Evolutionary conservation across 2,329 filamentous ascomycete species (phyloP).

Genomic region (Aureobasidium sp.): DNA sequence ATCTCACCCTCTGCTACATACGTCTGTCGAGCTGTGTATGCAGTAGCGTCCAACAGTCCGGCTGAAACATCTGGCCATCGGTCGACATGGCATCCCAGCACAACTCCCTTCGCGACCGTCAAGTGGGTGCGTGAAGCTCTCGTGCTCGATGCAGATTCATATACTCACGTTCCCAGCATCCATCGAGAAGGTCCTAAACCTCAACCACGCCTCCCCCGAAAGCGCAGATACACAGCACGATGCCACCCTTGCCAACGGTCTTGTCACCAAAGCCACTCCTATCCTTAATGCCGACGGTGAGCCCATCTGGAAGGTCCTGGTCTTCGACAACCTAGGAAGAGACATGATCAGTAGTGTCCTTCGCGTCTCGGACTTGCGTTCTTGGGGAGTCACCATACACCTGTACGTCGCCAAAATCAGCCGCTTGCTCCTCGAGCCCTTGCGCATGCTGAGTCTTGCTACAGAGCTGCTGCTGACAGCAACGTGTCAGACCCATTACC

Average conservation of each 20-base stretch:
- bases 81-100: conserved; percentile 48
- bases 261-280: conserved; percentile 63
- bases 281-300: conserved; percentile 82
- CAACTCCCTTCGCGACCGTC: conserved; percentile 61
- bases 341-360: conserved; percentile 97
- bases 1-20: not conserved
- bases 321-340: conserved; percentile 85
- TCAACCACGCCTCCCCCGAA: conserved; percentile 65
- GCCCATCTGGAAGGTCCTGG: conserved; percentile 94
- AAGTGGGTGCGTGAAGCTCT: conserved; percentile 52
- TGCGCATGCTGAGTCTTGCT: conserved; percentile 24
- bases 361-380: conserved; percentile 83
- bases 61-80: conserved; percentile 19
- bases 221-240: conserved; percentile 55
- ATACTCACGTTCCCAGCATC: conserved; percentile 56
- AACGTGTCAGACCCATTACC: conserved; percentile 58
- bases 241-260: conserved; percentile 51
- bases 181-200: conserved; percentile 90
- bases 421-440: not conserved
- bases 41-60: not conserved
- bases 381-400: conserved; percentile 95
- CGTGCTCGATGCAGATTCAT: not conserved
- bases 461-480: conserved; percentile 21
- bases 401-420: conserved; percentile 51
- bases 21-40: not conserved